Evolutionary conservation across 2,329 filamentous ascomycete genomes (phyloP).

Genomic region (Aspergillus unguis): DNA sequence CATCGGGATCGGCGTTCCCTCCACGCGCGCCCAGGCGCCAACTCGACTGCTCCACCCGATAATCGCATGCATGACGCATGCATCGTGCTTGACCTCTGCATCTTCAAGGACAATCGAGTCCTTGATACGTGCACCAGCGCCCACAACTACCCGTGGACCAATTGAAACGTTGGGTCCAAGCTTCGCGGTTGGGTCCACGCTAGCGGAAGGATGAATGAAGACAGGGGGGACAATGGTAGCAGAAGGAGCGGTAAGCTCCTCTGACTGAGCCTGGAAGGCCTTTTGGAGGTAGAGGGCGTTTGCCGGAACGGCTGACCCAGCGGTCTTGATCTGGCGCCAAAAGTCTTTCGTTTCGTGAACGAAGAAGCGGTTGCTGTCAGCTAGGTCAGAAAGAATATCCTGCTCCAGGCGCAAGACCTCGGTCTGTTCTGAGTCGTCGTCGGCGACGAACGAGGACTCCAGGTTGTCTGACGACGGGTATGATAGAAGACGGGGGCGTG

Average conservation of each 20-base stretch:
- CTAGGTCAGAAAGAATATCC: conserved; percentile 91
- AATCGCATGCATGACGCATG: conserved; percentile 91
- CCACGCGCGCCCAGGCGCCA: conserved; percentile 96
- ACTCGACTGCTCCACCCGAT: conserved; percentile 96
- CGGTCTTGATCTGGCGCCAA: conserved; percentile 99
- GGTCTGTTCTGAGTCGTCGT: conserved; percentile 72
- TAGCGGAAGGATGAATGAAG: conserved; percentile 88
- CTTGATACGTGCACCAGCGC: conserved; percentile 86
- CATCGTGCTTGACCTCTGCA: conserved; percentile 92
- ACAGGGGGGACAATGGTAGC: conserved; percentile 88
- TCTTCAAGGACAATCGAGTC: conserved; percentile 95
- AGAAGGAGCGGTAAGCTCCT: conserved; percentile 77
- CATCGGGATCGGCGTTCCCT: conserved; percentile 85
- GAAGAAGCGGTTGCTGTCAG: conserved; percentile 96
- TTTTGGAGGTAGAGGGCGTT: conserved; percentile 96
- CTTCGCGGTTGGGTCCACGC: conserved; percentile 91
- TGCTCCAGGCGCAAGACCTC: conserved; percentile 93
- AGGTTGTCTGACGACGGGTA: conserved; percentile 96
- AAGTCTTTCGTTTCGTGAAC: conserved; percentile 99
- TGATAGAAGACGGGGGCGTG: conserved; percentile 85
- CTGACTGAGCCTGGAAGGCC: conserved; percentile 76
- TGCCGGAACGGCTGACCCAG: conserved; percentile 91
- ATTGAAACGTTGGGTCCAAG: conserved; percentile 96
- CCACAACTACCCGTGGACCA: conserved; percentile 80
- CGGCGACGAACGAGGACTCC: conserved; percentile 65